These are phyloP conservation scores for Septoria linicola DNA, from an alignment of 2,329 filamentous ascomycete species.

Conservation along the genomic window DNA sequence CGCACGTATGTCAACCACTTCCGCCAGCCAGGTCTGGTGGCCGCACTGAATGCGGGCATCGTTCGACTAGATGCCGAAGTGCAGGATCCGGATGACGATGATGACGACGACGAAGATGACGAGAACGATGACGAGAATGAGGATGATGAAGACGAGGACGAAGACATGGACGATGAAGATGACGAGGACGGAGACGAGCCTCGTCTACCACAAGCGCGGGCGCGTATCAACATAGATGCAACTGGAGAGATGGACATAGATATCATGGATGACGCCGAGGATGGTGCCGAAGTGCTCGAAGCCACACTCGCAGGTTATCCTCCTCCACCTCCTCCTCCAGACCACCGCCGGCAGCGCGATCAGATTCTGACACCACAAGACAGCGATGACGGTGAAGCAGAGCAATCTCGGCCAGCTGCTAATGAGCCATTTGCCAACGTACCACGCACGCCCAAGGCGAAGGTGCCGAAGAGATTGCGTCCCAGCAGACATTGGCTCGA, in stretches of 20 bases:
- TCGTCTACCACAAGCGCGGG: constrained; percentile 10
- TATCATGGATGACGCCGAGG: constrained; percentile 51
- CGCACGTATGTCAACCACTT: constrained; percentile 39
- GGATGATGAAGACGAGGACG: constrained; percentile 22
- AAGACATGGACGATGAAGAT: constrained; percentile 30
- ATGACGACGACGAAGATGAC: constrained; percentile 45
- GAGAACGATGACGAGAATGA: constrained; percentile 48
- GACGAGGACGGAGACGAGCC: constrained; percentile 50
- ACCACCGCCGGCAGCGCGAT: constrained; percentile 33
- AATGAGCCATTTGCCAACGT: constrained; percentile 55
- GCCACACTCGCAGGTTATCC: constrained; percentile 75
- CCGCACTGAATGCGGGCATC: constrained; percentile 20
- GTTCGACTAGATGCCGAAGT: constrained; percentile 31
- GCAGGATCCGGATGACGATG: constrained; percentile 49
- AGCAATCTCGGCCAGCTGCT: constrained; percentile 45
- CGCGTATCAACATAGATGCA: constrained; percentile 31
- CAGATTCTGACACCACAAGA: constrained; percentile 34
- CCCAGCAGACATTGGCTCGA: constrained; percentile 84
- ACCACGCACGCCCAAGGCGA: constrained; percentile 71
- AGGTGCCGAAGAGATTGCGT: constrained; percentile 51
- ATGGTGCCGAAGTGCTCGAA: constrained; percentile 72
- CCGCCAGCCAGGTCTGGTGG: constrained; percentile 24
- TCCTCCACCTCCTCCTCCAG: constrained; percentile 60
- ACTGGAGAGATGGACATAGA: constrained; percentile 52
- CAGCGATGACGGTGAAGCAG: constrained; percentile 43